A percentile compares a stretch with the other conserved stretches of the same genome.
phyloP scores from a whole-genome alignment of 1,139 yeast genomes.

The Kodamaea suecica region DNA sequence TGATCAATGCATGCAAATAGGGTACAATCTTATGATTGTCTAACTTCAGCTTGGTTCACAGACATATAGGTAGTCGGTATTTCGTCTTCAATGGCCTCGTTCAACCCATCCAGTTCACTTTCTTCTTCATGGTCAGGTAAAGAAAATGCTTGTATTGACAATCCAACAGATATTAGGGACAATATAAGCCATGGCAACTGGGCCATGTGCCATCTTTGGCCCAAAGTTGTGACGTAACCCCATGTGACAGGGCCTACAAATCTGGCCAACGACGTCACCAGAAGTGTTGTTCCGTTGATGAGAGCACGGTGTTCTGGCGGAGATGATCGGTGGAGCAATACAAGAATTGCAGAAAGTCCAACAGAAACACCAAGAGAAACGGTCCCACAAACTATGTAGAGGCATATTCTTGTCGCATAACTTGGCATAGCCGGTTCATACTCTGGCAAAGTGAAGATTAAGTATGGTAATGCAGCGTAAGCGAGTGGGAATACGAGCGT shows the following conservation, averaged over 20 bases:
- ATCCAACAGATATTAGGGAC: slow-evolving; percentile 34
- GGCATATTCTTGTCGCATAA: slow-evolving; percentile 4
- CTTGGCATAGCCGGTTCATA: slow-evolving; percentile 17
- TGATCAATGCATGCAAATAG: too few species aligned
- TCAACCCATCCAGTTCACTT: not conserved
- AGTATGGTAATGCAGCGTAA: slow-evolving; percentile 22
- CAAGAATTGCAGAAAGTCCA: slow-evolving; percentile 17
- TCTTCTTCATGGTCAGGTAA: not conserved
- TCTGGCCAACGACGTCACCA: slow-evolving; percentile 53
- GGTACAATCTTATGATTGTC: not conserved
- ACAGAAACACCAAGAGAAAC: slow-evolving; percentile 5
- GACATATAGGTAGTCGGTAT: not conserved
- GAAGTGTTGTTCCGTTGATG: slow-evolving; percentile 50
- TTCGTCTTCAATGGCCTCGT: slow-evolving; percentile 1
- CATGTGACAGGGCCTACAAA: slow-evolving; percentile 57
- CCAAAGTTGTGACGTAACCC: slow-evolving; percentile 53
- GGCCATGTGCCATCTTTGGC: slow-evolving; percentile 31
- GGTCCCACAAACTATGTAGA: slow-evolving; percentile 5
- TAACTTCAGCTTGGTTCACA: not conserved
- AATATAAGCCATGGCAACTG: slow-evolving; percentile 53
- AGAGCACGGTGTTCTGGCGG: slow-evolving; percentile 48
- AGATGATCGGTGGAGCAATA: slow-evolving; percentile 49
- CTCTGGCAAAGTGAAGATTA: slow-evolving; percentile 20
- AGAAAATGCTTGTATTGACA: slow-evolving; percentile 28
- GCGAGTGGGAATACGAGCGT: slow-evolving; percentile 23